Base-by-base conservation (phyloP, 2,329 filamentous ascomycete species). In the Apiospora kogelbergensis region DNA sequence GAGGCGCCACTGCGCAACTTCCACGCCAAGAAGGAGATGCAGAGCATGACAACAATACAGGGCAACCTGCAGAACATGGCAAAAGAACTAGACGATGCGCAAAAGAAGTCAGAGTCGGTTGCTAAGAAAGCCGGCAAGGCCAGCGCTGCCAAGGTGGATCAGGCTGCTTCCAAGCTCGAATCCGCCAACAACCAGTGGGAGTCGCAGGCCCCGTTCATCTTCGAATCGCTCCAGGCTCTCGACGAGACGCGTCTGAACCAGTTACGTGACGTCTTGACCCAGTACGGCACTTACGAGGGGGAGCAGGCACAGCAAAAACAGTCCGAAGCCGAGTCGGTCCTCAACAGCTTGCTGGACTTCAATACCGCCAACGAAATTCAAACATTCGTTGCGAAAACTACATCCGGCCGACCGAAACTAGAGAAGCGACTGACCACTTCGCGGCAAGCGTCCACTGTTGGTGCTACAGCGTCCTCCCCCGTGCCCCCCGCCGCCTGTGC, bases 211-310 rank as follows among this genome's bases (percentile, higher is more conserved):
- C 96, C 96, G 1, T 98, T 93, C 80, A 92, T 98, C 70, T 98
- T 97, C 77, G 96, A 99, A 81, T 92, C 91, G 70, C 88, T 99
- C 33, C 96, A 99, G 79, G 91, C 93, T 6, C 84, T 97, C 41
- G 96, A 99, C 77, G 96, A 99, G 82, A 91, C 89, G 74, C 90
- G 96, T 68, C 84, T 97, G 73, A 97, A 98, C 79, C 92, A 97
- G 76, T 85, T 99, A 70, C 92, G 95, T 71, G 95, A 98, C 80
- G 88, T 93, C 48, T 86, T 99, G 70, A 98, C 96, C 0, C 95
- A 98, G 76, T 92, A 95, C 75, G 91, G 97, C 80, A 99, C 96
- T 0, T 92, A 97, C 78, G 95, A 98, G 79, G 89, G 93, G 37
- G 96, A 99, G 77, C 90, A 93, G 74, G 90, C 95, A 20, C 93